phyloP scores from a whole-genome alignment of 805 yeast genomes.

The Schizosaccharomyces pombe region DNA sequence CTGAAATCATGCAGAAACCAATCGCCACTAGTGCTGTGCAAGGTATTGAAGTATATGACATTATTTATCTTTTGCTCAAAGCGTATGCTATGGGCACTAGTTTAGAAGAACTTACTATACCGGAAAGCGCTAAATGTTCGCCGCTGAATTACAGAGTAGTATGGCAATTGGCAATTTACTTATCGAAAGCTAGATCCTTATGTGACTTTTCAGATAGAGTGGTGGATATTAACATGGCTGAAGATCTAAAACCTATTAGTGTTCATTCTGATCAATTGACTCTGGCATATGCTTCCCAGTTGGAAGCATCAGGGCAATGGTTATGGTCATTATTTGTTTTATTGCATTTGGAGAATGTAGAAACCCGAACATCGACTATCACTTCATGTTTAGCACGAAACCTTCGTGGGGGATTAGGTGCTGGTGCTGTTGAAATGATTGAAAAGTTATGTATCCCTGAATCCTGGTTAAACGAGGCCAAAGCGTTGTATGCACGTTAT shows the following conservation, averaged over 20 bases:
- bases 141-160: constrained; percentile 9
- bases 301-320: constrained; percentile 26
- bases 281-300: constrained; percentile 26
- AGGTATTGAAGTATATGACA: constrained; percentile 4
- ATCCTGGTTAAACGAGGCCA: constrained; percentile 9
- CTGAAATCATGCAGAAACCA: neutral
- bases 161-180: constrained; percentile 31
- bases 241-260: neutral
- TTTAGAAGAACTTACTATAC: neutral
- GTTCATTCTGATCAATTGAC: constrained; percentile 20
- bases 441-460: constrained; percentile 6
- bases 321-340: constrained; percentile 40
- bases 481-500: constrained; percentile 30
- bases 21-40: neutral
- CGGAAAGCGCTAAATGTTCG: neutral
- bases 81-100: constrained; percentile 5
- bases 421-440: constrained; percentile 4
- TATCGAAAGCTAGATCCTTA: constrained; percentile 12
- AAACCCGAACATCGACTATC: constrained; percentile 21
- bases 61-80: constrained; percentile 8
- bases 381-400: constrained; percentile 13
- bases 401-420: constrained; percentile 11
- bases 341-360: constrained; percentile 31
- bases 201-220: constrained; percentile 7
- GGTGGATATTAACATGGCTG: neutral